These are phyloP conservation scores for Fulvia fulva DNA, from an alignment of 2,329 filamentous ascomycete genomes.

Conservation along the genomic window DNA sequence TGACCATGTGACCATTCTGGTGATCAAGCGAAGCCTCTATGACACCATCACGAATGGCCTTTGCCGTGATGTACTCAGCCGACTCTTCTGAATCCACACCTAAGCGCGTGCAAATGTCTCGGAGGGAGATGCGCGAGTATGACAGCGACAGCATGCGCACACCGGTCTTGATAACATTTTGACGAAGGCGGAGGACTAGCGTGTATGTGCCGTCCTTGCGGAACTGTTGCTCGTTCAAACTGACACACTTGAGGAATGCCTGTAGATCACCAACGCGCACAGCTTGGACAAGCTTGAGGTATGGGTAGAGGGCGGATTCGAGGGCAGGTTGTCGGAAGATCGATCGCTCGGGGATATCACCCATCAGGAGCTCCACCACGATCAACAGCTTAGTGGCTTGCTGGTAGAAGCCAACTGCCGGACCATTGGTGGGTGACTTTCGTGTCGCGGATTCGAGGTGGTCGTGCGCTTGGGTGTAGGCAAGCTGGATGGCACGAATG, in stretches of 20 bases:
- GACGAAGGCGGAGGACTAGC: slow-evolving; percentile 85
- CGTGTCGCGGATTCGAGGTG: slow-evolving; percentile 89
- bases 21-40: slow-evolving; percentile 94
- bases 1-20: slow-evolving; percentile 97
- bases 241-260: slow-evolving; percentile 84
- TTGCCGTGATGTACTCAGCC: slow-evolving; percentile 97
- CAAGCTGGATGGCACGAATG: slow-evolving; percentile 91
- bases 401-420: slow-evolving; percentile 91
- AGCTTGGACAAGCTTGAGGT: slow-evolving; percentile 89
- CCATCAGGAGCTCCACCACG: slow-evolving; percentile 96
- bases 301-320: slow-evolving; percentile 83
- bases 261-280: slow-evolving; percentile 95
- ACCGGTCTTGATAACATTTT: slow-evolving; percentile 99
- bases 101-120: slow-evolving; percentile 94
- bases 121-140: slow-evolving; percentile 93
- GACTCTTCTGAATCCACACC: slow-evolving; percentile 94
- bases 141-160: slow-evolving; percentile 99
- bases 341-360: slow-evolving; percentile 92
- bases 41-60: slow-evolving; percentile 94
- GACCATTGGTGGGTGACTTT: slow-evolving; percentile 86
- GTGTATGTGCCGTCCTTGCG: slow-evolving; percentile 93
- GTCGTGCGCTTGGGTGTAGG: slow-evolving; percentile 94
- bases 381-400: slow-evolving; percentile 94
- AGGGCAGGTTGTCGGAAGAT: slow-evolving; percentile 87
- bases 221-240: slow-evolving; percentile 77